phyloP scores from a whole-genome alignment of 1,284 basidiomycete species.

The Chalciporus piperatoides region DNA sequence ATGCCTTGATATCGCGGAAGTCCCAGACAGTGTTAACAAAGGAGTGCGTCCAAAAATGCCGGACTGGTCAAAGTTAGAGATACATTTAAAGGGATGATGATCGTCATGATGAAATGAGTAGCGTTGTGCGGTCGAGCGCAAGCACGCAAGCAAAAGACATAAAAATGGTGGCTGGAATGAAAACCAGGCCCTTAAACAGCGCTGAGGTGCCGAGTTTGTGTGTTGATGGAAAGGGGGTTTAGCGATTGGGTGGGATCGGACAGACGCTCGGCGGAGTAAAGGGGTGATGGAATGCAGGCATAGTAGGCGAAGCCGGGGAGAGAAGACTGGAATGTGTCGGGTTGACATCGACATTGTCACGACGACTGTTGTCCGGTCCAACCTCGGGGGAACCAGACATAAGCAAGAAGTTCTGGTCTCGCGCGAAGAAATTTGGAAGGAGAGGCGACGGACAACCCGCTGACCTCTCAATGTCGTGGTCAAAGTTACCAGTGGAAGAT shows the following conservation, averaged over 20 bases:
- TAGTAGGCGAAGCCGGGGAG: background rate
- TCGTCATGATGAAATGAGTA: constrained; percentile 10
- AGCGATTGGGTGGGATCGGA: constrained; percentile 6
- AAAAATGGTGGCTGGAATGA: too few relatives aligned
- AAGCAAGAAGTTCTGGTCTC: constrained; percentile 4
- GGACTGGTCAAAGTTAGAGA: background rate
- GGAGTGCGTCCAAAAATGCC: background rate
- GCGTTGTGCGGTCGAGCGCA: constrained; percentile 18
- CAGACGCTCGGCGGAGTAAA: constrained; percentile 17
- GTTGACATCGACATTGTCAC: constrained; percentile 3
- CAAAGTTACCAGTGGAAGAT: background rate
- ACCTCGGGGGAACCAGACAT: constrained; percentile 1
- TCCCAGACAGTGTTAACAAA: constrained; percentile 7
- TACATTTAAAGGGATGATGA: constrained; percentile 1
- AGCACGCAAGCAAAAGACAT: background rate
- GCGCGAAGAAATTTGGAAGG: constrained; percentile 12
- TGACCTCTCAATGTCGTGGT: constrained; percentile 21
- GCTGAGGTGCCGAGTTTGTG: constrained; percentile 13
- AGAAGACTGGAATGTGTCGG: background rate
- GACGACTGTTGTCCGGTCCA: too few relatives aligned
- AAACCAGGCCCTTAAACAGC: too few relatives aligned
- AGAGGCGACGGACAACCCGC: constrained; percentile 16
- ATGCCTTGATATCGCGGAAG: too few relatives aligned
- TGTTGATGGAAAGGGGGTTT: constrained; percentile 13
- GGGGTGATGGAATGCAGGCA: constrained; percentile 19